Evolutionary conservation across 306 rosid species (phyloP).

Genomic region (Trifolium subterraneum): DNA sequence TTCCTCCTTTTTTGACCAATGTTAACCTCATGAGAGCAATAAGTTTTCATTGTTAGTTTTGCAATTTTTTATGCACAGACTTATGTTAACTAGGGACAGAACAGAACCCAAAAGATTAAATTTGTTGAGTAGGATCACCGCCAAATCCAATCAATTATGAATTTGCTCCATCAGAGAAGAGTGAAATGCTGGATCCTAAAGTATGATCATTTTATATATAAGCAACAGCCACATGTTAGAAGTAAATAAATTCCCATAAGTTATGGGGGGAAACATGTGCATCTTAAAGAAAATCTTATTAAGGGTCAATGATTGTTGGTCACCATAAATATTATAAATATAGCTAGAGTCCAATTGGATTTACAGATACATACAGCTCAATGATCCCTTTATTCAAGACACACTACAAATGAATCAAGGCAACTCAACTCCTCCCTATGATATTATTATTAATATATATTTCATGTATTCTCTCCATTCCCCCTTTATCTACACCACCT

Average conservation of each 20-base stretch:
- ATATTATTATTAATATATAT: conserved; percentile 46
- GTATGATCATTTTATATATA: background rate
- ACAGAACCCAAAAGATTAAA: background rate
- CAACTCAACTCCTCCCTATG: conserved; percentile 44
- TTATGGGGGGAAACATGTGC: conserved; percentile 18
- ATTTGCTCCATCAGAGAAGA: background rate
- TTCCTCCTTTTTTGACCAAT: too few relatives aligned
- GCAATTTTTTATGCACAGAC: background rate
- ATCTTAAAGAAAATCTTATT: background rate
- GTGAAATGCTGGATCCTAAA: background rate
- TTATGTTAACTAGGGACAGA: background rate
- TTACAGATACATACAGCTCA: conserved; percentile 54
- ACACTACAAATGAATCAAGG: conserved; percentile 75
- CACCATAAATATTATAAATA: conserved; percentile 49
- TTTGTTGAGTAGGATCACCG: background rate
- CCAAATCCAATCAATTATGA: background rate
- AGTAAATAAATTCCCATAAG: conserved; percentile 1
- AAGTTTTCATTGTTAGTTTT: background rate
- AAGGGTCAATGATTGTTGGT: conserved; percentile 49
- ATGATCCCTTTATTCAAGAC: conserved; percentile 54
- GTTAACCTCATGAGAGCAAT: background rate
- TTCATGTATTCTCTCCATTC: conserved; percentile 38
- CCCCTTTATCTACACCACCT: conserved; percentile 58
- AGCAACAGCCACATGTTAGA: conserved; percentile 16
- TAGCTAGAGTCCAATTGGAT: conserved; percentile 43